Conservation (phyloP, 2,329 filamentous ascomycete genomes). For the Tolypocladium inflatum region DNA sequence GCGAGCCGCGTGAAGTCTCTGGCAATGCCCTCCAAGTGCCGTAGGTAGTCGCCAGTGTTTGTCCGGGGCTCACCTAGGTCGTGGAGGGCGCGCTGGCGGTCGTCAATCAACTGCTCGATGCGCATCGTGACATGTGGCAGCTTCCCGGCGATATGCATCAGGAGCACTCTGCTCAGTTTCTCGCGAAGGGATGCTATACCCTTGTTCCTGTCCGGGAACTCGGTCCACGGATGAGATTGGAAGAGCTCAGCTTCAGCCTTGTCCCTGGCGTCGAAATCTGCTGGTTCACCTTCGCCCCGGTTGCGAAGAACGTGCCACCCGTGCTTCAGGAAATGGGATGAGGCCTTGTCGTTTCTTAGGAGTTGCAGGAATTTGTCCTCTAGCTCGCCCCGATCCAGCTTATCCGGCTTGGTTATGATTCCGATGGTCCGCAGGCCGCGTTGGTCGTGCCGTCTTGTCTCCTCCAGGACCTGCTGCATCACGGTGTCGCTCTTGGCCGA, state of each 20-base stretch:
- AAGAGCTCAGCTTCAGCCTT: slow-evolving; percentile 33
- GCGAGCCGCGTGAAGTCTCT: background rate
- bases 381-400: slow-evolving; percentile 15
- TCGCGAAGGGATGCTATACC: slow-evolving; percentile 3
- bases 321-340: slow-evolving; percentile 25
- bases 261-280: slow-evolving; percentile 20
- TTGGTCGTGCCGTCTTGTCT: slow-evolving; percentile 19
- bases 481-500: slow-evolving; percentile 46
- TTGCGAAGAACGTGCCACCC: slow-evolving; percentile 46
- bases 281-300: slow-evolving; percentile 18
- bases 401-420: slow-evolving; percentile 48
- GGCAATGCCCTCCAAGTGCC: background rate
- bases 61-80: background rate
- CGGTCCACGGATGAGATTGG: slow-evolving; percentile 26
- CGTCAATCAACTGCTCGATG: slow-evolving; percentile 1
- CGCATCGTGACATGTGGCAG: slow-evolving; percentile 3
- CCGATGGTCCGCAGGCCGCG: slow-evolving; percentile 37
- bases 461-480: slow-evolving; percentile 44
- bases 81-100: background rate
- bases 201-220: slow-evolving; percentile 10
- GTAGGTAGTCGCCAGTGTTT: background rate
- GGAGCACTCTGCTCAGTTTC: slow-evolving; percentile 5
- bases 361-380: slow-evolving; percentile 30
- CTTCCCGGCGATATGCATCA: slow-evolving; percentile 1
- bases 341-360: slow-evolving; percentile 33